Evolutionary conservation across 139 green algal genomes (phyloP).

Genomic region (Volvox africanus): DNA sequence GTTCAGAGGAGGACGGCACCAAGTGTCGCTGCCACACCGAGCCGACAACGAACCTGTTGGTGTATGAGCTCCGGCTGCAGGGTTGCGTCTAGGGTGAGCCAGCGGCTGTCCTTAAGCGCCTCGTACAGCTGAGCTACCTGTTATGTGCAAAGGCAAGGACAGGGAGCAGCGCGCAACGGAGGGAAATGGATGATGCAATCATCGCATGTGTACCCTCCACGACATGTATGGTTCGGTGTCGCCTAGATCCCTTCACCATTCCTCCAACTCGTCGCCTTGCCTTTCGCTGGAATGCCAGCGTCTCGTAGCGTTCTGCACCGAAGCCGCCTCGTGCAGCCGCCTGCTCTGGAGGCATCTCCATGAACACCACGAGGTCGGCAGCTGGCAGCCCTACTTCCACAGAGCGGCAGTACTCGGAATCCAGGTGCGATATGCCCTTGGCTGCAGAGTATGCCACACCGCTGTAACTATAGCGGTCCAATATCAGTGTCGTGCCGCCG

Average conservation of each 20-base stretch:
- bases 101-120: constrained; percentile 33
- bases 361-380: constrained; percentile 90
- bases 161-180: no score
- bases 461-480: constrained; percentile 94
- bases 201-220: not conserved
- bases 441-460: constrained; percentile 93
- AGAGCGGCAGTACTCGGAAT: constrained; percentile 67
- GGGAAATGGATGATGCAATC: not conserved
- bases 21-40: not conserved
- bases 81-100: constrained; percentile 39
- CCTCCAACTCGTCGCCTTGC: constrained; percentile 32
- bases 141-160: not conserved
- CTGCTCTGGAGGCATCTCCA: constrained; percentile 73
- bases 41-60: not conserved
- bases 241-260: no score
- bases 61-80: constrained; percentile 32
- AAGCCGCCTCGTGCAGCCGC: constrained; percentile 82
- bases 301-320: constrained; percentile 93
- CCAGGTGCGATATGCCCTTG: constrained; percentile 71
- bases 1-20: not conserved
- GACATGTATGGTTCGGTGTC: not conserved
- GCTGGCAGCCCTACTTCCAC: constrained; percentile 78
- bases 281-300: constrained; percentile 74
- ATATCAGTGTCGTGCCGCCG: constrained; percentile 88
- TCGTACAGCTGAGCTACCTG: constrained; percentile 27